Evolutionary conservation across 2,329 filamentous ascomycete species (phyloP).

Genomic region (Leptographium galeiforme): DNA sequence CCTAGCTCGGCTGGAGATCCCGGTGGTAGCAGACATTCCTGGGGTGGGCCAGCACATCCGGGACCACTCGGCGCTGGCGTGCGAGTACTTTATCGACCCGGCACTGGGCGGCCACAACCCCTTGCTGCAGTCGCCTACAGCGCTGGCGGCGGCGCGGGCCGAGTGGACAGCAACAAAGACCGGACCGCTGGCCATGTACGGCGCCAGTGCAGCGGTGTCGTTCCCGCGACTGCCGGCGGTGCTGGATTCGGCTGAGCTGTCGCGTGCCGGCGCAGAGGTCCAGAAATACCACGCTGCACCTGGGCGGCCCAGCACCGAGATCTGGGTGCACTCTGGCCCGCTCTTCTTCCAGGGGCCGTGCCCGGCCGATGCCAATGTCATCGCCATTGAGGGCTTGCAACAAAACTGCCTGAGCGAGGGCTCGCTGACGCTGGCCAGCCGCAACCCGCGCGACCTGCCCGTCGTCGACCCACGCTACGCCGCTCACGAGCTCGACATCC

Average conservation of each 20-base stretch:
- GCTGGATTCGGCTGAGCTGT: background rate
- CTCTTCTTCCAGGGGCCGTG: slow-evolving; percentile 17
- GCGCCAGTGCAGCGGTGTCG: background rate
- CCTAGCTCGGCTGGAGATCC: slow-evolving; percentile 23
- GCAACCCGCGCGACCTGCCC: slow-evolving; percentile 7
- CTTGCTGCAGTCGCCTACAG: background rate
- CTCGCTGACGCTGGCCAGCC: slow-evolving; percentile 7
- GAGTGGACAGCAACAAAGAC: background rate
- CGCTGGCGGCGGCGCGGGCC: background rate
- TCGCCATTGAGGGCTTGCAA: slow-evolving; percentile 1
- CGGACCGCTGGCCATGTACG: background rate
- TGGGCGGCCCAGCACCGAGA: background rate
- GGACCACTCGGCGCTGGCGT: slow-evolving; percentile 17
- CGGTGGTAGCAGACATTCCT: slow-evolving; percentile 22
- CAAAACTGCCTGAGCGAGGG: slow-evolving; percentile 6
- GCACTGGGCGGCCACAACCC: background rate
- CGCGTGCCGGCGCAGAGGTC: background rate
- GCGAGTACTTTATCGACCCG: slow-evolving; percentile 1
- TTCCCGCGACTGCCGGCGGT: slow-evolving; percentile 1
- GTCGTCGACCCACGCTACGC: slow-evolving; percentile 9
- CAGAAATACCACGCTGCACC: background rate
- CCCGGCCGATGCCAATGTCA: slow-evolving; percentile 15
- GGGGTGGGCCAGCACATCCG: slow-evolving; percentile 26
- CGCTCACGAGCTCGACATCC: slow-evolving; percentile 3
- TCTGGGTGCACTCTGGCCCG: slow-evolving; percentile 14